These are phyloP conservation scores for Boletus edulis DNA, from an alignment of 768 basidiomycete genomes.

Conservation along the genomic window DNA sequence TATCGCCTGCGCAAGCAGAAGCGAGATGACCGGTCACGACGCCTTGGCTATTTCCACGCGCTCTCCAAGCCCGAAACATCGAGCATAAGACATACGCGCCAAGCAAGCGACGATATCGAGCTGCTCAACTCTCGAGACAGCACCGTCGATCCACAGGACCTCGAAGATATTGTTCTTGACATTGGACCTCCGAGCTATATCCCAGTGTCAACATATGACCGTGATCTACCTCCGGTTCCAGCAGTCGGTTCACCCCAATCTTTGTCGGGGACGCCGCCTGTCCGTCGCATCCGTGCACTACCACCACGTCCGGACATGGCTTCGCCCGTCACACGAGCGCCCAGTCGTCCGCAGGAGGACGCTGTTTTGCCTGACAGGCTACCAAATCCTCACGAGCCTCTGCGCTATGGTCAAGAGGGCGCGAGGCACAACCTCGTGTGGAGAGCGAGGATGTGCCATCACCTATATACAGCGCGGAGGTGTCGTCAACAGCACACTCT, in stretches of 20 bases:
- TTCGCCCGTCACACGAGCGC: neutral
- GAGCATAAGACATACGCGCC: slow-evolving; percentile 17
- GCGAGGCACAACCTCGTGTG: neutral
- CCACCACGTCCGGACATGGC: slow-evolving; percentile 24
- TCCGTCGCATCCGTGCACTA: slow-evolving; percentile 27
- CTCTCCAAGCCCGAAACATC: slow-evolving; percentile 15
- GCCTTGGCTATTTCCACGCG: slow-evolving; percentile 33
- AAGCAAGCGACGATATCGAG: slow-evolving; percentile 29
- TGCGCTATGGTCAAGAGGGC: neutral
- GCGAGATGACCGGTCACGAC: slow-evolving; percentile 35
- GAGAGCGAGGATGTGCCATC: slow-evolving; percentile 18
- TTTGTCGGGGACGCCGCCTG: slow-evolving; percentile 9
- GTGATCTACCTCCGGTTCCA: slow-evolving; percentile 11
- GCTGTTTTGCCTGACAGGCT: neutral
- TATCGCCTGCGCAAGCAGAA: slow-evolving; percentile 53
- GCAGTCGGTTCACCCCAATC: neutral
- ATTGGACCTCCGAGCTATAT: slow-evolving; percentile 16
- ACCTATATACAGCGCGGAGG: slow-evolving; percentile 9
- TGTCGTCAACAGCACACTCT: slow-evolving; percentile 28
- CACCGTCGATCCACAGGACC: slow-evolving; percentile 6
- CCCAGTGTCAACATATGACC: slow-evolving; percentile 17
- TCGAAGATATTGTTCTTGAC: slow-evolving; percentile 23
- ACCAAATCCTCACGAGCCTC: slow-evolving; percentile 3
- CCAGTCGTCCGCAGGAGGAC: neutral
- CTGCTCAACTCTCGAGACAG: slow-evolving; percentile 20